Evolutionary conservation across 305 asterid genomes (phyloP).

Genomic region (Plantago coronopus): DNA sequence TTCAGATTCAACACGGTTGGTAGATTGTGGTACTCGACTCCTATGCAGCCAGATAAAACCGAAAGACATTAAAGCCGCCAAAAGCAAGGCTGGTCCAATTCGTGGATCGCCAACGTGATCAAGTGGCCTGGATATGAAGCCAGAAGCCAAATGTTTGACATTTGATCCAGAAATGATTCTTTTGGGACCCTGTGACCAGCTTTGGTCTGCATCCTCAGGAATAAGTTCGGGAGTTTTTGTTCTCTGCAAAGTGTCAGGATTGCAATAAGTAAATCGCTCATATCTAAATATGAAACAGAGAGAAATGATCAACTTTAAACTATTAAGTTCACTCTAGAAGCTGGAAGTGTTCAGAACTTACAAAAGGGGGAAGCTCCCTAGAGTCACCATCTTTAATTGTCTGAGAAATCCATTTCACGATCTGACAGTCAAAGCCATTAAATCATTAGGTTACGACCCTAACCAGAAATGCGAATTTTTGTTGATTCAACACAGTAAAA

Average conservation of each 20-base stretch:
- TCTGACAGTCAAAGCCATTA: conserved; percentile 43
- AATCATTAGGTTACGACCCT: neutral
- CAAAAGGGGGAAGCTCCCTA: conserved; percentile 81
- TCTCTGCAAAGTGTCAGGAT: conserved; percentile 47
- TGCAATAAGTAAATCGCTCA: neutral
- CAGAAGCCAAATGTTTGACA: conserved; percentile 39
- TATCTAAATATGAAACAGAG: no score
- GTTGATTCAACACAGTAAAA: neutral
- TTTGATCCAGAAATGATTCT: conserved; percentile 42
- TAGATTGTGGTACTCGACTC: conserved; percentile 43
- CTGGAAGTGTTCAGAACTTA: conserved; percentile 32
- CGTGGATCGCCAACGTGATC: conserved; percentile 73
- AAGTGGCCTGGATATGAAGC: conserved; percentile 29
- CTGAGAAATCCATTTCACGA: conserved; percentile 73
- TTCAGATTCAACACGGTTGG: conserved; percentile 34
- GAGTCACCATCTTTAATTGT: conserved; percentile 86
- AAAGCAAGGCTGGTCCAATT: conserved; percentile 79
- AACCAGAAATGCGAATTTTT: no score
- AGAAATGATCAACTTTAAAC: no score
- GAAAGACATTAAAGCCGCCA: conserved; percentile 71
- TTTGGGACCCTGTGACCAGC: conserved; percentile 58
- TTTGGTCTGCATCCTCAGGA: conserved; percentile 72
- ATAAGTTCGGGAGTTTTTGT: conserved; percentile 74
- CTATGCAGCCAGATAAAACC: conserved; percentile 67
- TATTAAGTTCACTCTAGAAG: no score